phyloP scores from a whole-genome alignment of 805 yeast genomes.

The Candida parachauliodes region DNA sequence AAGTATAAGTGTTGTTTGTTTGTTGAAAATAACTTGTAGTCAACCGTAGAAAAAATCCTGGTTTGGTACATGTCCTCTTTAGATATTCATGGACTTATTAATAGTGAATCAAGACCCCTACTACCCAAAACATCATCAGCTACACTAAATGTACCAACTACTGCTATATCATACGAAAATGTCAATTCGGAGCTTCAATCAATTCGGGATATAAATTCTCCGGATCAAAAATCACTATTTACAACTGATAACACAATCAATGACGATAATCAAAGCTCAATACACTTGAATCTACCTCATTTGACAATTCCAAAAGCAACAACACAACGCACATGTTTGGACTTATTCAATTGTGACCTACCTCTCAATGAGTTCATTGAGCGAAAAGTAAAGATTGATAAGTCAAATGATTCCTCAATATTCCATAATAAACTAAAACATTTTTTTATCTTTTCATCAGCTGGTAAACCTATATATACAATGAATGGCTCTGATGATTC shows the following conservation, averaged over 20 bases:
- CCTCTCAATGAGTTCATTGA: slow-evolving; percentile 14
- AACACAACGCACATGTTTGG: slow-evolving; percentile 7
- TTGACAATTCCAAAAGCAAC: not conserved
- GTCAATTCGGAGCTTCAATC: slow-evolving; percentile 5
- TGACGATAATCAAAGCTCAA: slow-evolving; percentile 9
- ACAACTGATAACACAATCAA: slow-evolving; percentile 22
- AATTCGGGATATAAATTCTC: not conserved
- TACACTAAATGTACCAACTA: slow-evolving; percentile 4
- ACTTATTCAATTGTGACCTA: slow-evolving; percentile 12
- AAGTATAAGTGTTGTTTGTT: not conserved
- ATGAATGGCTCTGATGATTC: slow-evolving; percentile 68
- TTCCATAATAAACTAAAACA: slow-evolving; percentile 52
- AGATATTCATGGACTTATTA: not conserved
- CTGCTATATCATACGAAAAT: slow-evolving; percentile 8
- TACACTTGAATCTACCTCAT: slow-evolving; percentile 4
- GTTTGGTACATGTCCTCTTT: not conserved
- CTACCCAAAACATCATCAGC: slow-evolving; percentile 4
- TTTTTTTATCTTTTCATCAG: slow-evolving; percentile 72
- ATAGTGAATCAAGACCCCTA: not conserved
- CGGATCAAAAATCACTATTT: slow-evolving; percentile 7
- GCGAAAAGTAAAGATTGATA: slow-evolving; percentile 16
- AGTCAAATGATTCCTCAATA: slow-evolving; percentile 9
- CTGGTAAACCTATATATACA: slow-evolving; percentile 87
- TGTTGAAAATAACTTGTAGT: too few relatives aligned
- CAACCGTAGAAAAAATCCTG: not conserved